Conservation (phyloP, 768 basidiomycete genomes). For the Calocybe indica region DNA sequence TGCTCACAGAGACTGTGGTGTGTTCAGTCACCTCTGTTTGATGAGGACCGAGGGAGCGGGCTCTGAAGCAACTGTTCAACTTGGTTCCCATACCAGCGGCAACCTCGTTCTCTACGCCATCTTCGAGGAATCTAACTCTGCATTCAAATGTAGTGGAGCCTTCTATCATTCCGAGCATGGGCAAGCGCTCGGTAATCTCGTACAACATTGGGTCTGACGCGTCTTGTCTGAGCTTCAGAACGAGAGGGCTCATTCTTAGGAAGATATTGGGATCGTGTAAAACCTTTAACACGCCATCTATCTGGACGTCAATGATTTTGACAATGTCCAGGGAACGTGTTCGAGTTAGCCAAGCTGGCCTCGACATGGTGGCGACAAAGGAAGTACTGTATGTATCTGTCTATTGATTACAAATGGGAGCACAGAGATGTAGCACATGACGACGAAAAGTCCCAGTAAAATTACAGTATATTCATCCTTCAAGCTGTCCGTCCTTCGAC, state of each 20-base stretch:
- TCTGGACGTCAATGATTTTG: conserved; percentile 17
- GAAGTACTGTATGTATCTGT: neutral
- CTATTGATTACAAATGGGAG: too few relatives aligned
- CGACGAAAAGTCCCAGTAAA: neutral
- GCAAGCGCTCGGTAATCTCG: conserved; percentile 22
- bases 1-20: conserved; percentile 21
- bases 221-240: conserved; percentile 18
- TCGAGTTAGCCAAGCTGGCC: conserved; percentile 20
- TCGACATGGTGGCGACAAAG: conserved; percentile 14
- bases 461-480: neutral
- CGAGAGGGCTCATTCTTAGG: conserved; percentile 23
- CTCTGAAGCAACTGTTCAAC: conserved; percentile 12
- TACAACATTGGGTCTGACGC: conserved; percentile 19
- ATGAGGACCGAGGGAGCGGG: conserved; percentile 7
- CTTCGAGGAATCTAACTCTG: conserved; percentile 11
- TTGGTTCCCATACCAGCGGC: conserved; percentile 20
- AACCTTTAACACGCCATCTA: conserved; percentile 16
- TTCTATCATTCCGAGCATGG: conserved; percentile 17
- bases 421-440: too few relatives aligned
- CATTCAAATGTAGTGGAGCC: conserved; percentile 21
- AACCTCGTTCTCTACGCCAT: conserved; percentile 19
- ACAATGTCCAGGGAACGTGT: conserved; percentile 17
- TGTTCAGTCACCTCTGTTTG: conserved; percentile 19
- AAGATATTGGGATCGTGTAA: conserved; percentile 27
- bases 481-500: neutral